phyloP scores from a whole-genome alignment of 805 yeast species.

The Ascoidea asiatica region DNA sequence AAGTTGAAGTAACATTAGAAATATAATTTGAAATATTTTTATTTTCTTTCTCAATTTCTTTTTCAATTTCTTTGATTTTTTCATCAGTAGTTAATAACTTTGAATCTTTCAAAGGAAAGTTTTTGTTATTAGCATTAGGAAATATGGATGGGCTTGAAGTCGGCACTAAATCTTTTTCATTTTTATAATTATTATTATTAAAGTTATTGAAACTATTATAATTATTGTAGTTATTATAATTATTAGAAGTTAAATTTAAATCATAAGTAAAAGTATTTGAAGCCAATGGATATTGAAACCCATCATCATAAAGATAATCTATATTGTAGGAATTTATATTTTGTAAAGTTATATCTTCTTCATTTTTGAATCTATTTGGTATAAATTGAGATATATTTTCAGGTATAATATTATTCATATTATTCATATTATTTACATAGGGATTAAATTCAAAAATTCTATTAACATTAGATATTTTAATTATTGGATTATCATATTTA shows the following conservation, averaged over 20 bases:
- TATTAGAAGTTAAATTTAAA: background rate
- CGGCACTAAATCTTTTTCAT: no score
- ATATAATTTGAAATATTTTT: background rate
- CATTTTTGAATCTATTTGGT: background rate
- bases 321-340: background rate
- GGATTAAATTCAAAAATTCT: background rate
- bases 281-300: background rate
- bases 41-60: no score
- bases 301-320: background rate
- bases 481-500: background rate
- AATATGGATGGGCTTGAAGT: no score
- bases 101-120: no score
- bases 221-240: no score
- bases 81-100: no score
- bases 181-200: no score
- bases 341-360: slow-evolving; percentile 3
- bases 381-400: background rate
- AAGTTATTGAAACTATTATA: no score
- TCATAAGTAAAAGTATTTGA: background rate
- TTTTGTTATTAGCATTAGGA: no score
- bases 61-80: no score
- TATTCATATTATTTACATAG: background rate
- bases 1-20: background rate
- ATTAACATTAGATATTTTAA: background rate
- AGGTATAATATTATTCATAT: no score